Base-by-base conservation (phyloP, 106 monocot species). In the Allium sativum region DNA sequence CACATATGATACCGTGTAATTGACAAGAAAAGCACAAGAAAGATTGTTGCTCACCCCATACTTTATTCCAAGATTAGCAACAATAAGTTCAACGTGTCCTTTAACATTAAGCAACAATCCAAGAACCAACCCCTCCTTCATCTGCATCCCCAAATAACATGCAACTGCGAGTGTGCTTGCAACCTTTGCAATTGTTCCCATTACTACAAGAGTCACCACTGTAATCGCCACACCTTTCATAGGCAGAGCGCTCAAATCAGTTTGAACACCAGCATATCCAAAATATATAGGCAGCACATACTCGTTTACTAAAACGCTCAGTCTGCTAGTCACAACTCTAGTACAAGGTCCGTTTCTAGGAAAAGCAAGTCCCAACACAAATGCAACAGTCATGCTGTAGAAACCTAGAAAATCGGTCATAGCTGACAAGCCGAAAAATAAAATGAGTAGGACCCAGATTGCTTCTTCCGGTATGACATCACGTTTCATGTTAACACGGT, bases 31-130 rank as follows among this genome's bases (percentile, higher is more conserved):
- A 55, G 55, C 5, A 9, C 0, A 55, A 19, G 9, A 9, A 16
- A 9, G 18, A 17, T 10, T 17, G 1, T 13, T 19, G 62, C 51
- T 19, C 57, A 74, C 68, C 40, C 62, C 65, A 43, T 44, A 22
- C 19, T 62, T 58, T 40, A 44, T 41, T 17, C 74, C 70, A 9
- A 75, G 10, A n/a, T 56, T 31, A 10, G 85, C 56, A 66, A 80
- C 12, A 48, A 91, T 72, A 48, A 91, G 22, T 42, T 86, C 83
- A 6, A 81, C 54, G 47, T 86, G 81, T 12, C 91, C 91, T 59
- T 91, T 91, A 55, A 76, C 86, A 21, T 83, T 91, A 31, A 91
- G 67, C 59, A 91, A 60, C 44, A 86, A 68, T 1, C 86, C 91
- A 0, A 91, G 65, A 7, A 74, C 62, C 41, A 81, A 9, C 4